phyloP scores from a whole-genome alignment of 306 rosid genomes.

The Sechiopsis laciniata region DNA sequence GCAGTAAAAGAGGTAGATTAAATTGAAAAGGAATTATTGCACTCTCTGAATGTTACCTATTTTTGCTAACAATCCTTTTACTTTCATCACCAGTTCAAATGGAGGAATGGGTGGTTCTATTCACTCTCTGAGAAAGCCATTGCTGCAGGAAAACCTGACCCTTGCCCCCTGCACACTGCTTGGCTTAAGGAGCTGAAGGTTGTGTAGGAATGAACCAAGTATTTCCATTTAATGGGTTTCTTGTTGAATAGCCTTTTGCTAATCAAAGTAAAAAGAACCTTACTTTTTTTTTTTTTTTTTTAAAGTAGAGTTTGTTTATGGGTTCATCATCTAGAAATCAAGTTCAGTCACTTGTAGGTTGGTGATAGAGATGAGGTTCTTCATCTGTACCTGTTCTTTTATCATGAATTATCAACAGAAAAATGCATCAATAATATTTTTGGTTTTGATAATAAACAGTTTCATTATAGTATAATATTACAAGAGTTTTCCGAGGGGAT shows the following conservation, averaged over 20 bases:
- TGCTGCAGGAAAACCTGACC: constrained; percentile 70
- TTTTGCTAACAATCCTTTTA: not conserved
- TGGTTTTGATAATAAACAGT: too few relatives aligned
- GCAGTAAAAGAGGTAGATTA: constrained; percentile 89
- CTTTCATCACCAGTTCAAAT: constrained; percentile 59
- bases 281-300: not conserved
- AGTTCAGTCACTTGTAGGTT: not conserved
- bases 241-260: not conserved
- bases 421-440: not conserved
- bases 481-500: too few relatives aligned
- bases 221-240: not conserved
- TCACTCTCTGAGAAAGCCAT: constrained; percentile 59
- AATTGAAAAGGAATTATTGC: not conserved
- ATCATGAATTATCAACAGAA: not conserved
- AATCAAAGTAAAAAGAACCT: not conserved
- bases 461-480: too few relatives aligned
- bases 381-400: constrained; percentile 1
- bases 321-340: not conserved
- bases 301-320: not conserved
- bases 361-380: not conserved
- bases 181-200: constrained; percentile 73
- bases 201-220: constrained; percentile 30
- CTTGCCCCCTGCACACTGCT: constrained; percentile 72
- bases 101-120: constrained; percentile 97
- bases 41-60: not conserved